Percentiles rank a stretch among this genome's conserved stretches.
phyloP scores from a whole-genome alignment of 257 asterid species.

The Haberlea rhodopensis region DNA sequence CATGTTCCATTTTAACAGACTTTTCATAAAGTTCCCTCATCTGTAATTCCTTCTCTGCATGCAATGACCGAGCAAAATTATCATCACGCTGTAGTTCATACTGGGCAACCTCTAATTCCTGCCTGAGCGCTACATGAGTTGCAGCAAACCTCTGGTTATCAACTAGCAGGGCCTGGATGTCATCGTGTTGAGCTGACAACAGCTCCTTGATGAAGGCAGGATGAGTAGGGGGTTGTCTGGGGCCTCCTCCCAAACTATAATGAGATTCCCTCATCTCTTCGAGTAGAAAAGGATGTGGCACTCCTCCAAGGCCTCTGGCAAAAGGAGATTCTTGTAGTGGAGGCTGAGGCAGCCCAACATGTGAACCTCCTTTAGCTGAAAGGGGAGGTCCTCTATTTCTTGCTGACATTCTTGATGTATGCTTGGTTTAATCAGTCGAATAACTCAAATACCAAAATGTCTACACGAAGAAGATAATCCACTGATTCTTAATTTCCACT shows the following conservation, averaged over 20 bases:
- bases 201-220: constrained; percentile 69
- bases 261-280: constrained; percentile 77
- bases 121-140: constrained; percentile 89
- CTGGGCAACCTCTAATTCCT: constrained; percentile 78
- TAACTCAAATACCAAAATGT: constrained; percentile 12
- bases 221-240: constrained; percentile 68
- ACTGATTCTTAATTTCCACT: neutral
- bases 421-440: constrained; percentile 17
- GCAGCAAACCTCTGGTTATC: constrained; percentile 96
- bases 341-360: constrained; percentile 53
- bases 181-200: constrained; percentile 78
- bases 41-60: constrained; percentile 64
- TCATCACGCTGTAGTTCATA: constrained; percentile 77
- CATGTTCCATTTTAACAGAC: constrained; percentile 73
- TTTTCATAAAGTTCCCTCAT: constrained; percentile 74
- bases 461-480: constrained; percentile 16
- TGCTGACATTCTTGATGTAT: constrained; percentile 50
- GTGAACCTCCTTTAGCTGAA: constrained; percentile 60
- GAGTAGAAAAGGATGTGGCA: constrained; percentile 52
- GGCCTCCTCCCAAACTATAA: constrained; percentile 56
- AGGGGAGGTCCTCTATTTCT: constrained; percentile 73
- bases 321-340: constrained; percentile 50
- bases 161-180: constrained; percentile 69
- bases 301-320: constrained; percentile 48
- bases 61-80: constrained; percentile 65